A percentile compares a stretch with the other conserved stretches of the same genome.
These are phyloP conservation scores for Solanum chmielewskii DNA, from an alignment of 257 asterid genomes.

Conservation along the genomic window DNA sequence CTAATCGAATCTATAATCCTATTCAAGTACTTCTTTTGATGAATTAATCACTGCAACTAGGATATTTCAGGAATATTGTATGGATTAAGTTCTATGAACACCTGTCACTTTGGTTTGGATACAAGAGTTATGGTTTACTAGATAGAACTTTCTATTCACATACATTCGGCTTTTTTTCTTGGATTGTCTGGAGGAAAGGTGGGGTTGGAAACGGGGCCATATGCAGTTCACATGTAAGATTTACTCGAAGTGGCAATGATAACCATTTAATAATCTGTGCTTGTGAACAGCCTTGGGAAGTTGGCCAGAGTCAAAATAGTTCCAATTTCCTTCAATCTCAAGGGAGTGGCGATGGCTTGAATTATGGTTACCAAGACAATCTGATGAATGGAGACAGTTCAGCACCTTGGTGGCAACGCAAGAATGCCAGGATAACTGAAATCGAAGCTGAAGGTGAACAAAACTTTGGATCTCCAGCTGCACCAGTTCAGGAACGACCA, in stretches of 20 bases:
- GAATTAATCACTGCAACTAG: neutral
- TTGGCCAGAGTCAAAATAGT: conserved; percentile 36
- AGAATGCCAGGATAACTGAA: conserved; percentile 53
- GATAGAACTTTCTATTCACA: neutral
- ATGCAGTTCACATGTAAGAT: neutral
- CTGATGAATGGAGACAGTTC: conserved; percentile 37
- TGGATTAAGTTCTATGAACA: neutral
- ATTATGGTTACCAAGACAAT: conserved; percentile 22
- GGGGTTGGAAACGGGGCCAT: neutral
- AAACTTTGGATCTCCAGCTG: conserved; percentile 20
- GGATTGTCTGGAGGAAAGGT: neutral
- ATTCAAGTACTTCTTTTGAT: neutral
- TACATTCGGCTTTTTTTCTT: neutral
- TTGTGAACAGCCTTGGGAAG: conserved; percentile 86
- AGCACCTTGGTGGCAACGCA: conserved; percentile 53
- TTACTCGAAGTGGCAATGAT: neutral
- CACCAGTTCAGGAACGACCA: conserved; percentile 24
- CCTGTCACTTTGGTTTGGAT: neutral
- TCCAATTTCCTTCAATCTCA: conserved; percentile 30
- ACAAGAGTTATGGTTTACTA: neutral
- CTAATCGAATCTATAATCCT: neutral
- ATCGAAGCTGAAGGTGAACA: conserved; percentile 37
- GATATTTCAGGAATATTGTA: neutral
- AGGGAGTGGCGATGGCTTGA: conserved; percentile 23
- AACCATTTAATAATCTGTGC: neutral